Evolutionary conservation across 2,329 filamentous ascomycete genomes (phyloP).

Genomic region (Trichoderma pleuroti): DNA sequence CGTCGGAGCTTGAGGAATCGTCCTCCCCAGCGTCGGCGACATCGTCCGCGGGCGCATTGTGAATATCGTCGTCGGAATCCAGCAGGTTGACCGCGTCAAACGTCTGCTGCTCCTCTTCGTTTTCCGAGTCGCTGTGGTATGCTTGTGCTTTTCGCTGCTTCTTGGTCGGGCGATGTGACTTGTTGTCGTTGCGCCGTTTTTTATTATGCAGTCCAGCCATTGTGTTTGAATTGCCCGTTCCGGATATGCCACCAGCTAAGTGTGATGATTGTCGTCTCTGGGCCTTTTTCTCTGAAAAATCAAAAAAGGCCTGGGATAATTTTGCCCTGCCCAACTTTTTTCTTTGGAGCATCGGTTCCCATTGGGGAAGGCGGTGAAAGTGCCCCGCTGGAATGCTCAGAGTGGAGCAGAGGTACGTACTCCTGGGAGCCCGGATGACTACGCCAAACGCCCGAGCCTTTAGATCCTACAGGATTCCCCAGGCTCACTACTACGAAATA

Average conservation of each 20-base stretch:
- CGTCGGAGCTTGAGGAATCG: constrained; percentile 36
- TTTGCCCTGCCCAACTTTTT: constrained; percentile 18
- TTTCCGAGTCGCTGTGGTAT: constrained; percentile 53
- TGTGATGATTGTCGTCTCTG: constrained; percentile 5
- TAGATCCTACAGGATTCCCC: neutral
- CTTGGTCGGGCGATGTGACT: constrained; percentile 44
- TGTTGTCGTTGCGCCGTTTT: constrained; percentile 32
- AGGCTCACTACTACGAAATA: neutral
- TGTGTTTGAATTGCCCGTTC: constrained; percentile 14
- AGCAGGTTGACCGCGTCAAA: constrained; percentile 53
- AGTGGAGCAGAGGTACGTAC: neutral
- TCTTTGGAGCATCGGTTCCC: neutral
- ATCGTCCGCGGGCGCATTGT: constrained; percentile 52
- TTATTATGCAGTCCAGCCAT: constrained; percentile 36
- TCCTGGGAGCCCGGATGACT: neutral
- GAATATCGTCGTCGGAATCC: constrained; percentile 56
- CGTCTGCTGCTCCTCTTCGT: constrained; percentile 37
- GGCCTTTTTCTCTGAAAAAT: neutral
- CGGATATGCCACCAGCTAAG: constrained; percentile 16
- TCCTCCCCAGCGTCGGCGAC: constrained; percentile 39
- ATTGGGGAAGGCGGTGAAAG: constrained; percentile 18
- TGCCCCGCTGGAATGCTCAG: neutral
- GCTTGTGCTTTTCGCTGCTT: constrained; percentile 49
- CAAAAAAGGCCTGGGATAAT: constrained; percentile 7
- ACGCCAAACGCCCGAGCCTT: neutral